These are phyloP conservation scores for Geum urbanum DNA, from an alignment of 306 rosid species.

Conservation along the genomic window DNA sequence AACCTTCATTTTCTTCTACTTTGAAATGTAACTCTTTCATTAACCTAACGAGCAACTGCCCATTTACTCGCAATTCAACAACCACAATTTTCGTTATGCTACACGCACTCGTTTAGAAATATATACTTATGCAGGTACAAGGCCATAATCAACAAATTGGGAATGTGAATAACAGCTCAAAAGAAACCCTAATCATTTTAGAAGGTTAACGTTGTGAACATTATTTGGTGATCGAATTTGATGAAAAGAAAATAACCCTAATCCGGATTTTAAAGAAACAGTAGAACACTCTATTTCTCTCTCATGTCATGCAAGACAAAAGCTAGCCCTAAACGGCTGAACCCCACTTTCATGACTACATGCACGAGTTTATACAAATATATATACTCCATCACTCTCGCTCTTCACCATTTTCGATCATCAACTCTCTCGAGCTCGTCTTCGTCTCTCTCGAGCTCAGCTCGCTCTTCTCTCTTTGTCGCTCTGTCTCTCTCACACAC, in stretches of 20 bases:
- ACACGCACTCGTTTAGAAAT: too few relatives aligned
- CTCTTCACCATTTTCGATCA: not conserved
- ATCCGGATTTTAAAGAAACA: not conserved
- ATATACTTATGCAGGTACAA: too few relatives aligned
- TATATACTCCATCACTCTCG: not conserved
- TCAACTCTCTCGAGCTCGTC: conserved; percentile 7
- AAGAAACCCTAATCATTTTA: not conserved
- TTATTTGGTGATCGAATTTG: not conserved
- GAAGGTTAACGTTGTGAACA: not conserved
- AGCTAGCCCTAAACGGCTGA: conserved; percentile 13
- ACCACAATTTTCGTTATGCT: not conserved
- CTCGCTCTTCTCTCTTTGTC: too few relatives aligned
- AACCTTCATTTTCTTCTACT: not conserved
- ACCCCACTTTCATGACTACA: conserved; percentile 21
- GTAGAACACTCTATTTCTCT: not conserved
- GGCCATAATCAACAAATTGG: not conserved
- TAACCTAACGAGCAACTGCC: conserved; percentile 1
- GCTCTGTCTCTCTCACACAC: too few relatives aligned
- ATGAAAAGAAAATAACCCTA: not conserved
- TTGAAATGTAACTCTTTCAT: conserved; percentile 9
- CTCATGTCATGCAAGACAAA: conserved; percentile 29
- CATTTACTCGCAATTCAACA: not conserved
- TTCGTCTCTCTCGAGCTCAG: too few relatives aligned
- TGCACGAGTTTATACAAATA: not conserved
- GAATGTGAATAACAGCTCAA: not conserved